A percentile compares a stretch with the other conserved stretches of the same genome.
These are phyloP conservation scores for Xylaria longipes DNA, from an alignment of 495 filamentous ascomycete genomes.

Conservation along the genomic window DNA sequence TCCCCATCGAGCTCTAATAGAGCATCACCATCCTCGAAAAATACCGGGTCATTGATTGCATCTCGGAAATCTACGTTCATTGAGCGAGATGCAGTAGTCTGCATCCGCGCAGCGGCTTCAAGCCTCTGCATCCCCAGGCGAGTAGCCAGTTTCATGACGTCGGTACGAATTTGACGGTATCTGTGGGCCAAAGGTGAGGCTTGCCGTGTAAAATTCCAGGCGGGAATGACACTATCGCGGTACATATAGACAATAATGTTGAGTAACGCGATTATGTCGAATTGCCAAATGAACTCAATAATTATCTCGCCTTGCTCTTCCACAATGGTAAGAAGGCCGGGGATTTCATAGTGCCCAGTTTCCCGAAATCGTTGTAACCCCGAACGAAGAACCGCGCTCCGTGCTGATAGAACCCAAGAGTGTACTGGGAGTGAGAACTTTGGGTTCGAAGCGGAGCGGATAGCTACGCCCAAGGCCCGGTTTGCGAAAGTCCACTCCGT, in stretches of 20 bases:
- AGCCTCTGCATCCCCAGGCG: conserved; percentile 69
- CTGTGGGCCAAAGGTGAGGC: conserved; percentile 66
- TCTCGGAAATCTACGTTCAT: conserved; percentile 70
- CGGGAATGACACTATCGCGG: conserved; percentile 77
- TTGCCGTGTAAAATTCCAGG: conserved; percentile 78
- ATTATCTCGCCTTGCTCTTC: conserved; percentile 56
- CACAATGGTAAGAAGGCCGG: conserved; percentile 67
- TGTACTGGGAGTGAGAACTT: conserved; percentile 80
- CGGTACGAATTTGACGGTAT: conserved; percentile 77
- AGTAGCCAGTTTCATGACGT: conserved; percentile 80
- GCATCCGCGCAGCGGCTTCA: conserved; percentile 76
- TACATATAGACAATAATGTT: conserved; percentile 84
- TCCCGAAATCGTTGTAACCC: conserved; percentile 61
- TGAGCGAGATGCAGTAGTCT: conserved; percentile 66
- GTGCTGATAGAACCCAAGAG: conserved; percentile 74
- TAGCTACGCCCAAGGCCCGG: conserved; percentile 49
- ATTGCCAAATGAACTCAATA: conserved; percentile 62
- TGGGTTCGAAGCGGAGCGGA: conserved; percentile 65
- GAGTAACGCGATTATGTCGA: conserved; percentile 77
- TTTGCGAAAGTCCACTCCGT: conserved; percentile 40
- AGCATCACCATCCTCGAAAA: conserved; percentile 77
- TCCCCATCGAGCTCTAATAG: conserved; percentile 74
- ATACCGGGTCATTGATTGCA: conserved; percentile 69
- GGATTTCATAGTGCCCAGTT: conserved; percentile 40
- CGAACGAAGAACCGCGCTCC: conserved; percentile 72